Evolutionary conservation across 106 monocot species (phyloP).

Genomic region (Allium cepa): DNA sequence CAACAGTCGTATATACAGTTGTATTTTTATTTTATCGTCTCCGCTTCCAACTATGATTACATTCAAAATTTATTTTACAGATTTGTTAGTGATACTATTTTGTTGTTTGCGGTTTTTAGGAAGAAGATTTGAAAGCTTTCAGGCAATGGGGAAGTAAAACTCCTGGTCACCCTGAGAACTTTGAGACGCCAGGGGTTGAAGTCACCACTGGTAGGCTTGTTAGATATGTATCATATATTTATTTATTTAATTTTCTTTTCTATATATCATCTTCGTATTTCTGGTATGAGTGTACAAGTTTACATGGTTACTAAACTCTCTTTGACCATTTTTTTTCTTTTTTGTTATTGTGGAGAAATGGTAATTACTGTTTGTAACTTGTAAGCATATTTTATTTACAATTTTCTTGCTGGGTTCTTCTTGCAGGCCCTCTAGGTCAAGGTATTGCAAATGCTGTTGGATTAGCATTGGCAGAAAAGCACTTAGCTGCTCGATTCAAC

Average conservation of each 20-base stretch:
- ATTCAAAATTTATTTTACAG: too few species aligned
- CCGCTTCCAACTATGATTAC: too few species aligned
- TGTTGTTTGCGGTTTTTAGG: slow-evolving; percentile 14
- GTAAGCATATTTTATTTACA: neutral
- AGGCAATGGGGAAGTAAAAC: slow-evolving; percentile 79
- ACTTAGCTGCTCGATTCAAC: slow-evolving; percentile 77
- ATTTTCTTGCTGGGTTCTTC: neutral
- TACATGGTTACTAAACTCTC: too few species aligned
- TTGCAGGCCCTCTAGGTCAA: slow-evolving; percentile 73
- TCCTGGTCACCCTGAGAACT: slow-evolving; percentile 89
- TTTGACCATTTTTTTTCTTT: too few species aligned
- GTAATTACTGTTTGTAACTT: neutral
- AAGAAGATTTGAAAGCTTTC: slow-evolving; percentile 67
- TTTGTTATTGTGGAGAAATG: too few species aligned
- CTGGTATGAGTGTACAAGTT: too few species aligned
- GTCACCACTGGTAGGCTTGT: slow-evolving; percentile 59
- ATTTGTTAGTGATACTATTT: too few species aligned
- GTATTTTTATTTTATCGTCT: too few species aligned
- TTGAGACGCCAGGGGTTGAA: slow-evolving; percentile 77
- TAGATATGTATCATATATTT: neutral
- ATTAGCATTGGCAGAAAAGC: slow-evolving; percentile 77
- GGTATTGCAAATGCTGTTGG: slow-evolving; percentile 88
- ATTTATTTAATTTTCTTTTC: too few species aligned
- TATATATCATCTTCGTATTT: too few species aligned
- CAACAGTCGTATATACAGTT: too few species aligned